Base-by-base conservation (phyloP, 192 early-diverging fungal genomes). In the Coemansia sp. region DNA sequence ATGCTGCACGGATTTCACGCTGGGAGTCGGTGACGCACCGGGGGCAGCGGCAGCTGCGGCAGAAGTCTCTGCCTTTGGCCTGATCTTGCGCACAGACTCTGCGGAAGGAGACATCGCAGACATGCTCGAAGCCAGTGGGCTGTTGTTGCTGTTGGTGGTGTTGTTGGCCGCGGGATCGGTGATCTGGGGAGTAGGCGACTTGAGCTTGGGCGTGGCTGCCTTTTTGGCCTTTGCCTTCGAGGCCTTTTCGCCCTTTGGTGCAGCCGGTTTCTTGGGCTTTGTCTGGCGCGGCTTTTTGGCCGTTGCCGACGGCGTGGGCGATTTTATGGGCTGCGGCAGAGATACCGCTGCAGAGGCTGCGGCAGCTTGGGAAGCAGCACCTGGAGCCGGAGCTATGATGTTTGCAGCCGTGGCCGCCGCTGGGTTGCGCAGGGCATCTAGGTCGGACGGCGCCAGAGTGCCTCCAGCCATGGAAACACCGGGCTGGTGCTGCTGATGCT, bases 141-240 rank as follows among this genome's bases (percentile, higher is more conserved):
- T 48, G 45, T 48, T 48, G 38, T 29, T 33, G 36, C 48, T 4
- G 42, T 32, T 34, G 32, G 8, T 2, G 60, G 4, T 16, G 56
- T 2, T 48, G 29, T 25, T 31, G 17, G 38, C 59, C 10, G 25
- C 11, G 0, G 57, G 17, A 59, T 34, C 36, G 36, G 32, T 36
- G 34, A 22, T 49, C 48, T 73, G 68, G n/a, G 78, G 78, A 0
- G 78, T 75, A 0, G 78, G 78, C 33, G 77, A 80, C 66, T 75
- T 75, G 62, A 80, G 62, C 34, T 80, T 80, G 25, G 77, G 77
- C 22, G 77, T 80, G 0, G 71, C 71, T 5, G 67, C 71, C 61
- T 73, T 75, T 20, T 67, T 67, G 4, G 57, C 40, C 52, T 63
- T 68, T 33, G 65, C 30, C 56, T 71, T 71, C 17, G 72, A 1